Conservation (phyloP, 345 rosid genomes). For the Carallia pectinifolia region DNA sequence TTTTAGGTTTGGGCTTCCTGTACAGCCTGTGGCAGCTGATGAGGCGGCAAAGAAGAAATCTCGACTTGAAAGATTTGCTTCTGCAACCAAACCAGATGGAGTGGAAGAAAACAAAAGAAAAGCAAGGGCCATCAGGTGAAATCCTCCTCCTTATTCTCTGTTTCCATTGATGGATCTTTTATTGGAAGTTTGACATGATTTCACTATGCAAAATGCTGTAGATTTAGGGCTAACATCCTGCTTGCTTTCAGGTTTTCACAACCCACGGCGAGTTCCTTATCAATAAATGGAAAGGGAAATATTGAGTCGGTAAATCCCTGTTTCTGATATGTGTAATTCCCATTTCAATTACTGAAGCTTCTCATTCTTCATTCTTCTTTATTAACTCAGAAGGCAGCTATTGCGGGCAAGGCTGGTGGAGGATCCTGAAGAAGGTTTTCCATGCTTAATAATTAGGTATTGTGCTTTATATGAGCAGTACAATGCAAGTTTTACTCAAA, state of each 20-base stretch:
- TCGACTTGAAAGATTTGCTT: slow-evolving; percentile 71
- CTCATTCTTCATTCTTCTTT: slow-evolving; percentile 8
- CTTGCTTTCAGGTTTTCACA: slow-evolving; percentile 57
- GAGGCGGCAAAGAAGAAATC: slow-evolving; percentile 87
- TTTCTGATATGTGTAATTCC: background rate
- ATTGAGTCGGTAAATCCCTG: slow-evolving; percentile 43
- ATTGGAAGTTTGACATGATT: background rate
- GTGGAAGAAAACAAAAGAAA: slow-evolving; percentile 76
- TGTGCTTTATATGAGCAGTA: background rate
- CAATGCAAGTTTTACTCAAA: background rate
- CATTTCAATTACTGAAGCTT: background rate
- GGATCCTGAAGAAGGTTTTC: slow-evolving; percentile 36
- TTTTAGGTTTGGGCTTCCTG: slow-evolving; percentile 67
- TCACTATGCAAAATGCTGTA: background rate
- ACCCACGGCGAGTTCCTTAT: slow-evolving; percentile 39
- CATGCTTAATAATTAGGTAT: slow-evolving; percentile 39
- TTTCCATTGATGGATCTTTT: background rate
- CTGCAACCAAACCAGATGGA: slow-evolving; percentile 46
- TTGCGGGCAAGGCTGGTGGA: slow-evolving; percentile 64
- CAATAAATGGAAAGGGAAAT: slow-evolving; percentile 50
- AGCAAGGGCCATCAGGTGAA: slow-evolving; percentile 78
- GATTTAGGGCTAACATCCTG: background rate
- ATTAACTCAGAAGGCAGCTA: slow-evolving; percentile 52
- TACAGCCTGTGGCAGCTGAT: slow-evolving; percentile 38
- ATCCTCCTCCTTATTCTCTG: background rate